Base-by-base conservation (phyloP, 1,284 basidiomycete genomes). In the Boletellus deceptivus region DNA sequence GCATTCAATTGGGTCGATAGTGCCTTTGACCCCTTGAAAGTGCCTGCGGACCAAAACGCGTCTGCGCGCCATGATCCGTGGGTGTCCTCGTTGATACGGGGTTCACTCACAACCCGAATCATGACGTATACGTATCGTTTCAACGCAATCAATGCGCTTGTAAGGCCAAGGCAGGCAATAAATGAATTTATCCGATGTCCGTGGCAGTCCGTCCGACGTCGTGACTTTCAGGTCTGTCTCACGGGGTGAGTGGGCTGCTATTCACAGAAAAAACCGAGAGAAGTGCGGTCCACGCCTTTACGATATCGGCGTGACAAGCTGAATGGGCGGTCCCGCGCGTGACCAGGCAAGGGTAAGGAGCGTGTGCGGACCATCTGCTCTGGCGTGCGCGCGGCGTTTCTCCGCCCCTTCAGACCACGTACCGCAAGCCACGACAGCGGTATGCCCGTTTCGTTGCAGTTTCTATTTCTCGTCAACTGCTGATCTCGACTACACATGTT, bases 401-500 rank as follows among this genome's bases (percentile, higher is more conserved):
- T 31, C 43, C 24, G 34, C 27, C 11, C 16, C 33, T 42, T 22
- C 22, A 24, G 29, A 29, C 16, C 37, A 36, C 29, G 24, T 46
- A 22, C 35, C 20, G 29, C 42, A 33, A 42, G 22, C 59, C 17
- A 42, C 46, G 18, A 36, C 18, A 33, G 11, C 29, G 18, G 29
- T 14, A 31, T 31, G 29, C 29, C 29, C 14, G 29, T 14, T 31
- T 31, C 29, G 10, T 31, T 11, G n/a, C 18, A 37, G 18, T 37
- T 37, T 9, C 40, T 9, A 33, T 40, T 45, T 44, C 18, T 24
- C 6, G 37, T 34, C 38, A 33, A 39, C 6, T 43, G 50, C 27
- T 51, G 55, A 59, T 65, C 53, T 48, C 50, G 27, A 31, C 43
- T 40, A 49, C 36, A 41, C 43, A 54, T 49, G 51, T 57, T 29